These are phyloP conservation scores for Geoglossum cookeanum DNA, from an alignment of 2,329 filamentous ascomycete genomes.

Conservation along the genomic window DNA sequence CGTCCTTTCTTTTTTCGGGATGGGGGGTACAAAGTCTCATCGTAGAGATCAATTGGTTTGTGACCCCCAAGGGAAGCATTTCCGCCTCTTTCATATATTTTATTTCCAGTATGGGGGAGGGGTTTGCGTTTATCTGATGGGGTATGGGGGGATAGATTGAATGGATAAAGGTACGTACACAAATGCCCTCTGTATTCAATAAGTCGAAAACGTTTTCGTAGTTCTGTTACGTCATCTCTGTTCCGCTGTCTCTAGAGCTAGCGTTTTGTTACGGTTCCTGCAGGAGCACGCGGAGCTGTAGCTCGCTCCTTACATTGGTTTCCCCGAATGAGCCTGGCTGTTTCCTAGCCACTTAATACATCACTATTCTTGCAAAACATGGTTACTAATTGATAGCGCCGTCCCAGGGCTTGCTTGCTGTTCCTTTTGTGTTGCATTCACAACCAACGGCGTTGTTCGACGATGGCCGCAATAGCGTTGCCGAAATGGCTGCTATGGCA, in stretches of 20 bases:
- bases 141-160: conserved; percentile 34
- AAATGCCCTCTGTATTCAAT: background rate
- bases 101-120: background rate
- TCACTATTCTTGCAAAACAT: background rate
- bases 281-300: background rate
- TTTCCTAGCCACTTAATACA: background rate
- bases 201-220: background rate
- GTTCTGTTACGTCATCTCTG: background rate
- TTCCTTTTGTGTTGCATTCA: conserved; percentile 90
- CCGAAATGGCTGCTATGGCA: conserved; percentile 56
- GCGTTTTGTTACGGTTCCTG: background rate
- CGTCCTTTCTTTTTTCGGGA: conserved; percentile 17
- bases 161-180: conserved; percentile 62
- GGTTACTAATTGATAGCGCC: conserved; percentile 1
- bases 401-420: conserved; percentile 53
- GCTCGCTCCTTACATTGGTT: background rate
- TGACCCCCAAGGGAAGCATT: conserved; percentile 17
- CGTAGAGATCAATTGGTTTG: conserved; percentile 76
- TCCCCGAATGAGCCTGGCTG: background rate
- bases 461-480: conserved; percentile 41
- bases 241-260: background rate
- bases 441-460: conserved; percentile 81
- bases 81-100: background rate
- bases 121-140: background rate
- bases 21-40: conserved; percentile 49